Base-by-base conservation (phyloP, 2,329 filamentous ascomycete genomes). In the Talaromyces sp. region DNA sequence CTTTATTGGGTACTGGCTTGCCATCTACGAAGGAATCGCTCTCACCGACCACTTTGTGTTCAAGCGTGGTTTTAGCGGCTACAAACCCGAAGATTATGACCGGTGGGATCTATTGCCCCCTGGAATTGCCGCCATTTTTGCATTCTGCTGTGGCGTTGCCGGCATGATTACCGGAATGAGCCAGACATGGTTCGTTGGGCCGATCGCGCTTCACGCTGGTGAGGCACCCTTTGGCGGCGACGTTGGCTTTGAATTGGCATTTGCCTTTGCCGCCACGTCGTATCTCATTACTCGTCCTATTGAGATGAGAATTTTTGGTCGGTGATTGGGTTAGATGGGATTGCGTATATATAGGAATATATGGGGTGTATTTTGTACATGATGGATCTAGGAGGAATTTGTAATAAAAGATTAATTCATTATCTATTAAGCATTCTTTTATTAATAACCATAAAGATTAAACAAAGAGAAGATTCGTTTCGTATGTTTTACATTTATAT, bases 101-200 rank as follows among this genome's bases (percentile, higher is more conserved):
- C 77, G 83, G 59, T 80, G 82, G 0, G 69, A 75, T 0, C 82
- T 81, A 57, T 80, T 91, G 0, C 88, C 89, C 0, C 80, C 84
- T 0, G 85, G 88, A 10, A 79, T 88, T 55, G 87, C 88, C 0
- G 88, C 88, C 4, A 66, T 86, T 11, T 66, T 80, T 1, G 86
- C 88, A 0, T 91, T 91, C 72, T 78, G 78, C 68, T 83, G 84
- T 59, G 89, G 89, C 57, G 75, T 88, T 44, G 79, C 81, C 15
- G 89, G 89, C 15, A 87, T 89, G 68, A 81, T 89, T 2, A 77
- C 84, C 8, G 88, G 89, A 6, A 91, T 91, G 87, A 83, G 83
- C 19, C 88, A 92, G 73, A 73, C 79, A 0, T 92, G 88, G 87
- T 89, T 79, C 66, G 83, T 84, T 0, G 89, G 89, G 0, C 88